Evolutionary conservation across 805 yeast genomes (phyloP).

Genomic region (Lachancea waltii): DNA sequence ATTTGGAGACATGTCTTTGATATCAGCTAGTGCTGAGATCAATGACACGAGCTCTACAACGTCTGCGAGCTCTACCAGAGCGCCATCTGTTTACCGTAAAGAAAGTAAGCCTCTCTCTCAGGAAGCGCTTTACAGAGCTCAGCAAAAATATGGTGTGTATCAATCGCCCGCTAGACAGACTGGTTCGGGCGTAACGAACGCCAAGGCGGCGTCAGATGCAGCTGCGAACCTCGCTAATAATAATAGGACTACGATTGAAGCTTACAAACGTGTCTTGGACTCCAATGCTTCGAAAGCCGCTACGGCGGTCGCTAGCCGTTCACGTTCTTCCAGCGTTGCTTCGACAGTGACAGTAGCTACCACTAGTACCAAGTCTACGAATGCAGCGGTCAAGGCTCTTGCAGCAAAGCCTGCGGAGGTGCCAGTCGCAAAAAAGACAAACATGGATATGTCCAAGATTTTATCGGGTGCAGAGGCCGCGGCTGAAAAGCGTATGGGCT

Average conservation of each 20-base stretch:
- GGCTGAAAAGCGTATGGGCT: slow-evolving; percentile 23
- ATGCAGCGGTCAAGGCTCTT: slow-evolving; percentile 31
- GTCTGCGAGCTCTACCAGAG: slow-evolving; percentile 4
- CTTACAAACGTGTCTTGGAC: slow-evolving; percentile 48
- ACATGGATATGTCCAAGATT: slow-evolving; percentile 25
- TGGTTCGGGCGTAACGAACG: slow-evolving; percentile 56
- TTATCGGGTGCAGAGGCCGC: slow-evolving; percentile 27
- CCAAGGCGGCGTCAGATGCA: slow-evolving; percentile 53
- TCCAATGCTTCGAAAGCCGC: slow-evolving; percentile 32
- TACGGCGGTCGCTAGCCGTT: slow-evolving; percentile 13
- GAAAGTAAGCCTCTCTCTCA: slow-evolving; percentile 66
- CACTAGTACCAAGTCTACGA: slow-evolving; percentile 6
- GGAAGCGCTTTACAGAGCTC: slow-evolving; percentile 71
- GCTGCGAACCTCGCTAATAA: slow-evolving; percentile 74
- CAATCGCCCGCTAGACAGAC: slow-evolving; percentile 41
- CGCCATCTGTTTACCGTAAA: slow-evolving; percentile 50
- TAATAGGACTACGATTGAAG: slow-evolving; percentile 51
- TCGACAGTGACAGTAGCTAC: slow-evolving; percentile 9
- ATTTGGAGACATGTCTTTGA: slow-evolving; percentile 24
- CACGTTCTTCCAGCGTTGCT: slow-evolving; percentile 5
- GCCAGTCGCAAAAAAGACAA: slow-evolving; percentile 4
- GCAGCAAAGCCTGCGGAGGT: slow-evolving; percentile 11
- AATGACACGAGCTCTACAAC: slow-evolving; percentile 5
- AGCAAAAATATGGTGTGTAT: slow-evolving; percentile 60
- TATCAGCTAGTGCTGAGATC: slow-evolving; percentile 21